Evolutionary conservation across 2,329 filamentous ascomycete species (phyloP), one percentile per base, ranked within the genome.

Genomic region (Emmonsiellopsis sp.): DNA sequence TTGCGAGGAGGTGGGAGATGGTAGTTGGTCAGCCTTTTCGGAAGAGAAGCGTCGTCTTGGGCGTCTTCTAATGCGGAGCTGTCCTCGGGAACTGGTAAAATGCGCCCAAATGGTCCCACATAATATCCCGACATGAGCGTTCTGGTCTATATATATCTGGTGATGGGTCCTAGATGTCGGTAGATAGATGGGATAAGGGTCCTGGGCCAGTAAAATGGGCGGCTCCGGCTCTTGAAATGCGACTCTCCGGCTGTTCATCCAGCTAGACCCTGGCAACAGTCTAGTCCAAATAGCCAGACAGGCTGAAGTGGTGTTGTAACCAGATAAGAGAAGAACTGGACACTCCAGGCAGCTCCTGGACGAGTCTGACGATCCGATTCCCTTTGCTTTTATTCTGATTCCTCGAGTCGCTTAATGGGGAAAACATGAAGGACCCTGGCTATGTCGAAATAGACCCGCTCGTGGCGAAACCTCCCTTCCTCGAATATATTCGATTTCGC

Each of bases 1-100:
- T 64, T 57, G 39, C 64, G 67, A 51, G 70, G 70, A 34, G 67
- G 70, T 53, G 70, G 70, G 52, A 73, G 70, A 55, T 69, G 68
- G 58, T 71, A 73, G 49, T 65, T 67, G 56, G 62, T 50, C 63
- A 61, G 60, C 57, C 65, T 46, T 49, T 64, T 52, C 48, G 61
- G 62, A 46, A 57, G 60, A 56, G 68, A 68, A 59, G 60, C 46
- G 57, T 46, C 56, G 43, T 63, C 60, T 55, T 63, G 54, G 47
- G 61, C 57, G 48, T 60, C 62, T 56, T 65, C 63, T 44, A 62
- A 54, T 46, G 60, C 57, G 46, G 53, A 54, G 52, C 57, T 53
- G 55, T 67, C 52, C 27, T 34, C 62, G 55, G 52, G 60, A 47
- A 57, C 55, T 58, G 67, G 64, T 58, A 70, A 67, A 60, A 65